Evolutionary conservation across 1,284 basidiomycete species (phyloP).

Genomic region (Ceratobasidium sp.): DNA sequence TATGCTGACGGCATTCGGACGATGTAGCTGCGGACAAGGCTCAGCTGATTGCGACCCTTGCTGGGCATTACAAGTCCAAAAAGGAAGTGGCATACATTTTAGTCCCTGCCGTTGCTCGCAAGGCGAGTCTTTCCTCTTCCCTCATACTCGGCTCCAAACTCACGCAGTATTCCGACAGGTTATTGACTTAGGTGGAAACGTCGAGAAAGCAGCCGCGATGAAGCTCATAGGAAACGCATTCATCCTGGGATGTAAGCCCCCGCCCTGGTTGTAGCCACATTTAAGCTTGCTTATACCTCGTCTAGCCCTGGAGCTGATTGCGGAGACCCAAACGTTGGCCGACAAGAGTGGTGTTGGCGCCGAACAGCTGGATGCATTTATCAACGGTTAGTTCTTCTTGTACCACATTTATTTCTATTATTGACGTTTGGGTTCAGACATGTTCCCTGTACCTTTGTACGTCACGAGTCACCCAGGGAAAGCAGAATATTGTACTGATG

Average conservation of each 20-base stretch:
- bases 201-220: slow-evolving; percentile 79
- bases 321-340: slow-evolving; percentile 81
- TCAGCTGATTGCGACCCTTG: slow-evolving; percentile 76
- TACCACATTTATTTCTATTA: slow-evolving; percentile 42
- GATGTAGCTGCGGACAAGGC: slow-evolving; percentile 67
- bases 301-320: slow-evolving; percentile 71
- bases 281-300: background rate
- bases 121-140: slow-evolving; percentile 52
- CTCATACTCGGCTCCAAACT: background rate
- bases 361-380: slow-evolving; percentile 58
- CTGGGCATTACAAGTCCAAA: slow-evolving; percentile 84
- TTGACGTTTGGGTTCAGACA: slow-evolving; percentile 54
- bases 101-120: slow-evolving; percentile 79
- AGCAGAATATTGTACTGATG: slow-evolving; percentile 42
- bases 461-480: slow-evolving; percentile 48
- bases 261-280: background rate
- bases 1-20: slow-evolving; percentile 46
- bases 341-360: slow-evolving; percentile 83
- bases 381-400: slow-evolving; percentile 58
- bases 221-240: slow-evolving; percentile 81
- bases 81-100: slow-evolving; percentile 77
- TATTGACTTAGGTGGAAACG: slow-evolving; percentile 74
- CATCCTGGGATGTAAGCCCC: slow-evolving; percentile 60
- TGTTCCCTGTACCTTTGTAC: slow-evolving; percentile 66
- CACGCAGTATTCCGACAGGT: slow-evolving; percentile 49